A percentile compares a stretch with the other conserved stretches of the same genome.
phyloP scores from a whole-genome alignment of 805 yeast species.

The Saitoella complicata region DNA sequence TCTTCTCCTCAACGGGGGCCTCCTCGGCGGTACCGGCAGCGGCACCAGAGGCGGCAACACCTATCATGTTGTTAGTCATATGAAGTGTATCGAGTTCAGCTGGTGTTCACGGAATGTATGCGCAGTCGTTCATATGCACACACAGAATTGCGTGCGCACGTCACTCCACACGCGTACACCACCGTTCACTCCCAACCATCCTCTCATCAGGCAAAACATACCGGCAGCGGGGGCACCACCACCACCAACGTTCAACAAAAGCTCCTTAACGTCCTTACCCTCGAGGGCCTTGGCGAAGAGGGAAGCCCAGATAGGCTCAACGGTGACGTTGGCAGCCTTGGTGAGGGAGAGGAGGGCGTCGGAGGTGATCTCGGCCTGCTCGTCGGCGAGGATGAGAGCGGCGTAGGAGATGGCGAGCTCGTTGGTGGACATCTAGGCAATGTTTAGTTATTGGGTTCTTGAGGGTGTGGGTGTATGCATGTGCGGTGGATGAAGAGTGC shows the following conservation, averaged over 20 bases:
- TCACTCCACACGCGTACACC: constrained; percentile 9
- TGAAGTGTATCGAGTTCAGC: too few species aligned
- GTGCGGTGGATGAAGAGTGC: too few species aligned
- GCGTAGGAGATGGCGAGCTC: constrained; percentile 91
- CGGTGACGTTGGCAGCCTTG: constrained; percentile 68
- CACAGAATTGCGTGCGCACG: constrained; percentile 46
- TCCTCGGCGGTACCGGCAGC: constrained; percentile 19
- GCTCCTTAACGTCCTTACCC: constrained; percentile 70
- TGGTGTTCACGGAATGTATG: too few species aligned
- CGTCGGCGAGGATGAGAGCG: constrained; percentile 84
- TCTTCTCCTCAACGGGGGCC: constrained; percentile 15
- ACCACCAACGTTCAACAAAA: constrained; percentile 49
- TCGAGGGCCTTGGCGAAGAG: constrained; percentile 76
- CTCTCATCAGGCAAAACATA: constrained; percentile 1
- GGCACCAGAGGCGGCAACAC: constrained; percentile 48
- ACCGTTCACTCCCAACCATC: too few species aligned
- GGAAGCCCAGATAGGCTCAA: constrained; percentile 73
- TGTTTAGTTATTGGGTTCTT: neutral
- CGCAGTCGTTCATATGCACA: constrained; percentile 28
- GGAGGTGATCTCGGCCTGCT: constrained; percentile 72
- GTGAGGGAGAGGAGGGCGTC: constrained; percentile 68
- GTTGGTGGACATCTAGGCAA: constrained; percentile 46
- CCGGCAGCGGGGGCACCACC: constrained; percentile 66
- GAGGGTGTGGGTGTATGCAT: too few species aligned
- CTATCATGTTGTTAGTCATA: constrained; percentile 11